Percentiles rank a stretch among this genome's conserved stretches.
Evolutionary conservation across 75 land plant genomes (phyloP).

Genomic region (Azolla pinnata): DNA sequence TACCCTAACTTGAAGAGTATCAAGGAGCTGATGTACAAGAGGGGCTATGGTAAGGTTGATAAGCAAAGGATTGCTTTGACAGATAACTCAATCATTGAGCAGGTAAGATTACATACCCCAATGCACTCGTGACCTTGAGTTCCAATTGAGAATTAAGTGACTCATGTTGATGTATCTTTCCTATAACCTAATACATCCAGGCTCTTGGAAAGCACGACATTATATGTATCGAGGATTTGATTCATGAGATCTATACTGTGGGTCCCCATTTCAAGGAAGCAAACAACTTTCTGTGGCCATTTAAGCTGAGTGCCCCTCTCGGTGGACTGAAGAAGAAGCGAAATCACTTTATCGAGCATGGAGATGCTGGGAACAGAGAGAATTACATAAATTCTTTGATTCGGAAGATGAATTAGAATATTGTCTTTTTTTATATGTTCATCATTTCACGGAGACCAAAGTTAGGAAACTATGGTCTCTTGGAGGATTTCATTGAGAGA

Average conservation of each 20-base stretch:
- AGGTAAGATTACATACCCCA: constrained; percentile 21
- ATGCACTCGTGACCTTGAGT: too few species aligned
- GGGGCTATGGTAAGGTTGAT: constrained; percentile 45
- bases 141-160: too few species aligned
- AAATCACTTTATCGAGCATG: constrained; percentile 46
- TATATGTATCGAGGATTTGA: constrained; percentile 66
- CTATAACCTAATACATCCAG: constrained; percentile 16
- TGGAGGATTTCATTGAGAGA: too few species aligned
- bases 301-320: constrained; percentile 46
- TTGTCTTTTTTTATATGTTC: too few species aligned
- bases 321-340: constrained; percentile 43
- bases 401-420: constrained; percentile 60
- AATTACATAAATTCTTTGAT: constrained; percentile 57
- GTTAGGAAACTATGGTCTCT: too few species aligned
- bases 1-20: constrained; percentile 66
- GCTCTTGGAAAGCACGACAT: constrained; percentile 51
- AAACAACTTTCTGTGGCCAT: constrained; percentile 51
- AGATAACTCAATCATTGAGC: constrained; percentile 55
- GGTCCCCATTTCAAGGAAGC: constrained; percentile 71
- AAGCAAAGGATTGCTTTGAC: constrained; percentile 46
- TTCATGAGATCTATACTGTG: constrained; percentile 59
- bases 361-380: constrained; percentile 65
- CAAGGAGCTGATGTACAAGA: constrained; percentile 60
- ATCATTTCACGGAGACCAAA: too few species aligned
- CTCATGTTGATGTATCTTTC: too few species aligned